Conservation (phyloP, 2,329 filamentous ascomycete species). For the Lizonia empirigonia region DNA sequence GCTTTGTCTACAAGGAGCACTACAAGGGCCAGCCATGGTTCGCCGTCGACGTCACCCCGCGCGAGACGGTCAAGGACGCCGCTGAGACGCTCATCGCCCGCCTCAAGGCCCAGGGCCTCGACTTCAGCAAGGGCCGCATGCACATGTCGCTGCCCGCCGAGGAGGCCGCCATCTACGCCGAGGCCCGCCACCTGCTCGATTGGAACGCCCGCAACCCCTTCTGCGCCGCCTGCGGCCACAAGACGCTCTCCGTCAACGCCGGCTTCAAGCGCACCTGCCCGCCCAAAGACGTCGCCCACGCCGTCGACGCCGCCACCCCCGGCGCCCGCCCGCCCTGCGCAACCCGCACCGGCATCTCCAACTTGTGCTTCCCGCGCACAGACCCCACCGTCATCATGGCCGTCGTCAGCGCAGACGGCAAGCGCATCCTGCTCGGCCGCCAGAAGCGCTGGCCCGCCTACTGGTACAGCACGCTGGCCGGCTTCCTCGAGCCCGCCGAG, state of each 20-base stretch:
- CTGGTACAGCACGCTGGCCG: constrained; percentile 85
- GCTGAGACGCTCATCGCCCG: constrained; percentile 65
- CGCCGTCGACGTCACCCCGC: constrained; percentile 84
- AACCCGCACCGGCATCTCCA: constrained; percentile 84
- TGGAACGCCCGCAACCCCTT: constrained; percentile 95
- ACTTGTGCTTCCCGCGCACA: constrained; percentile 88
- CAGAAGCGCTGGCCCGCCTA: constrained; percentile 80
- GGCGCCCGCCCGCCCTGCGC: constrained; percentile 71
- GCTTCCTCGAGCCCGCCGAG: constrained; percentile 59
- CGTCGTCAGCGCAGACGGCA: constrained; percentile 79
- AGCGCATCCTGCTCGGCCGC: constrained; percentile 80
- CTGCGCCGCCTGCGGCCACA: constrained; percentile 86
- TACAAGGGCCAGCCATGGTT: constrained; percentile 86
- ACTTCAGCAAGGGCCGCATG: constrained; percentile 71
- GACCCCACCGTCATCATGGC: constrained; percentile 96
- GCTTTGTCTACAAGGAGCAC: constrained; percentile 66
- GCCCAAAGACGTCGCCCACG: constrained; percentile 66
- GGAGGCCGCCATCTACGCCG: constrained; percentile 84
- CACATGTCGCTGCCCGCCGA: constrained; percentile 64
- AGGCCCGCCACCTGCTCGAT: constrained; percentile 85
- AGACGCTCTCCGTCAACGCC: constrained; percentile 77
- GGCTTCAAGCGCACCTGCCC: constrained; percentile 83
- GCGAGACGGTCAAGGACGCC: constrained; percentile 65
- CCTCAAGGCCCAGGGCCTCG: constrained; percentile 65
- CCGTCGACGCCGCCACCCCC: constrained; percentile 39